These are phyloP conservation scores for Fraxinus greggii DNA, from an alignment of 305 asterid genomes.

Conservation along the genomic window DNA sequence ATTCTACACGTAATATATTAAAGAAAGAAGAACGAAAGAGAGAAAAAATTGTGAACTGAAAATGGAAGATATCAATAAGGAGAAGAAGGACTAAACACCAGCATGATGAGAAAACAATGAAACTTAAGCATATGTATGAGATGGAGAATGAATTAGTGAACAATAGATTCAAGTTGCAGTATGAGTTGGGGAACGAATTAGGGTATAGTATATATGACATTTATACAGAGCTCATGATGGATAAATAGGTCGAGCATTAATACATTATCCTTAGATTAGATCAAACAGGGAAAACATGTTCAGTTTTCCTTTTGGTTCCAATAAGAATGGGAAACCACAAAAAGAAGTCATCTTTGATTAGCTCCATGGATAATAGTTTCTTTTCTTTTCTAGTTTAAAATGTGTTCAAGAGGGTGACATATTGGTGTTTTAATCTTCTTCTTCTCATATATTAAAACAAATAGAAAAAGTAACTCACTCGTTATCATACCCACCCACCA, in stretches of 20 bases:
- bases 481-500: conserved; percentile 67
- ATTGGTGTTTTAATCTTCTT: neutral
- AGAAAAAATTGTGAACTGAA: neutral
- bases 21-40: neutral
- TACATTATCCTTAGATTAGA: conserved; percentile 2
- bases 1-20: neutral
- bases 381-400: conserved; percentile 3
- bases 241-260: neutral
- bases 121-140: neutral
- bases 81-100: neutral
- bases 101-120: neutral
- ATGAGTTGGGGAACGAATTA: conserved; percentile 1
- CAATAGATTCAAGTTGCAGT: neutral
- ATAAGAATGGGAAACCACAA: conserved; percentile 4
- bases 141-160: neutral
- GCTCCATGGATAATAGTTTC: neutral
- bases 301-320: conserved; percentile 9
- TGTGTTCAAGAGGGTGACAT: neutral
- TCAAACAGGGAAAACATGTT: conserved; percentile 1
- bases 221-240: neutral
- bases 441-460: conserved; percentile 7
- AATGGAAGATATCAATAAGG: neutral
- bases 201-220: neutral
- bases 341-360: conserved; percentile 9
- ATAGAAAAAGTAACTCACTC: conserved; percentile 31